Base-by-base conservation (phyloP, 2,329 filamentous ascomycete species). In the Botrytis aclada region DNA sequence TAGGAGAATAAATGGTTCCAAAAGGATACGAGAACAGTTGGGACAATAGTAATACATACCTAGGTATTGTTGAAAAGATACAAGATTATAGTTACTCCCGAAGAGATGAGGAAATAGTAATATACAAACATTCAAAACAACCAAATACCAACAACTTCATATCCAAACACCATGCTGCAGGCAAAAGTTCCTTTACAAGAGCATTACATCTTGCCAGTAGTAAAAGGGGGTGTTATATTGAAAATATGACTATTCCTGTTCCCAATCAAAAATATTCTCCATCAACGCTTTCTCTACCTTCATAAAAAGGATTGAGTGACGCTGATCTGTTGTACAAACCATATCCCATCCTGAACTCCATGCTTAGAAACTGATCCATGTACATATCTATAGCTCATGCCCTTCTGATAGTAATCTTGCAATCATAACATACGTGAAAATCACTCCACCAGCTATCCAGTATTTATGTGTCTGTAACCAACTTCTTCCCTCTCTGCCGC, bases 401-500 rank as follows among this genome's bases (percentile, higher is more conserved):
- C 77, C 79, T 39, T 80, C 78, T 20, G 79, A 78, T 14, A 97
- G 82, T 22, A 97, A 82, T 77, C 95, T 87, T 45, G 93, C 92
- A 72, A 97, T 86, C 67, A 97, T 83, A 18, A 97, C 94, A 82
- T 98, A 98, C 25, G 91, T 83, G 80, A 98, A 92, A 41, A 98
- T 85, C 29, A 89, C 83, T 0, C 86, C 89, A 14, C 93, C 88
- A 1, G 89, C 87, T 64, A 97, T 84, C 79, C 92, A 86, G 75
- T 95, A 85, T 83, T 94, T 96, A 83, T 98, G 93, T 75, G 90
- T 88, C 77, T 89, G 87, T 75, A 97, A 81, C 93, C 94, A 98
- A 73, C 93, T 89, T 77, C 94, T 90, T 0, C 94, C 93, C 84
- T 91, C 87, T 87, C 94, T 82, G 83, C 93, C 82, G 84, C 93